A percentile compares a stretch with the other conserved stretches of the same genome.
These are phyloP conservation scores for Dujonia santamariae DNA, from an alignment of 1,139 yeast species.

Conservation along the genomic window DNA sequence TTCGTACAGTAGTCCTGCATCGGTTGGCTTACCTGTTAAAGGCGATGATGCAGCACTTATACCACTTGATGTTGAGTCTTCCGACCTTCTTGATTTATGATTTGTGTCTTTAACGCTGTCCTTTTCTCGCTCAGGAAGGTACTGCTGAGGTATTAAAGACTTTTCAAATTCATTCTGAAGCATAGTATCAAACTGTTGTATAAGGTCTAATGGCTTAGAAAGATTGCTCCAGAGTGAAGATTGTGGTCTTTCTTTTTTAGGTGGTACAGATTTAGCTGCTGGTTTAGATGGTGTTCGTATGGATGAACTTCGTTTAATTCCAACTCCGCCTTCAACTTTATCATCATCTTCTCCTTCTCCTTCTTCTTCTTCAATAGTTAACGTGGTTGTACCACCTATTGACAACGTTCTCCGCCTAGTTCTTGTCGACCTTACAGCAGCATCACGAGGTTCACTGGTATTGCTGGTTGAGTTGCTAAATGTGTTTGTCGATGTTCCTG, in stretches of 20 bases:
- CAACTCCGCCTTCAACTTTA: too few species aligned
- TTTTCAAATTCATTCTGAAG: slow-evolving; percentile 65
- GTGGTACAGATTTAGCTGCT: slow-evolving; percentile 11
- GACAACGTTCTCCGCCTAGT: slow-evolving; percentile 5
- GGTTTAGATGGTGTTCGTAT: slow-evolving; percentile 5
- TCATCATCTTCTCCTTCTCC: neutral
- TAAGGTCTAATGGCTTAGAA: slow-evolving; percentile 58
- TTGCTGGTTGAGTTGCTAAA: slow-evolving; percentile 1
- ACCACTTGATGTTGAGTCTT: slow-evolving; percentile 26
- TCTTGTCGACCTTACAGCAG: slow-evolving; percentile 6
- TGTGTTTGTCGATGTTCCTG: too few species aligned
- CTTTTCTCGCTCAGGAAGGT: neutral
- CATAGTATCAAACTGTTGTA: slow-evolving; percentile 68
- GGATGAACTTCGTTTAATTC: too few species aligned
- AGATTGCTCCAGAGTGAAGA: slow-evolving; percentile 36
- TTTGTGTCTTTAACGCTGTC: slow-evolving; percentile 4
- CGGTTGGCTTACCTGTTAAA: slow-evolving; percentile 18
- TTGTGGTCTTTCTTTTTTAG: too few species aligned
- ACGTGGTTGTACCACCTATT: slow-evolving; percentile 3
- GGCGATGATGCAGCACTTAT: slow-evolving; percentile 24
- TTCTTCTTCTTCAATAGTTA: slow-evolving; percentile 1
- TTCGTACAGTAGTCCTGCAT: slow-evolving; percentile 15
- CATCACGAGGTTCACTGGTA: slow-evolving; percentile 6
- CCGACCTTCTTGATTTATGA: slow-evolving; percentile 20
- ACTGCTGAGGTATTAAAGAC: slow-evolving; percentile 29